Evolutionary conservation across 140 eudicot species (phyloP), one percentile per base, ranked within the genome.

Genomic region (Bidens hawaiensis): DNA sequence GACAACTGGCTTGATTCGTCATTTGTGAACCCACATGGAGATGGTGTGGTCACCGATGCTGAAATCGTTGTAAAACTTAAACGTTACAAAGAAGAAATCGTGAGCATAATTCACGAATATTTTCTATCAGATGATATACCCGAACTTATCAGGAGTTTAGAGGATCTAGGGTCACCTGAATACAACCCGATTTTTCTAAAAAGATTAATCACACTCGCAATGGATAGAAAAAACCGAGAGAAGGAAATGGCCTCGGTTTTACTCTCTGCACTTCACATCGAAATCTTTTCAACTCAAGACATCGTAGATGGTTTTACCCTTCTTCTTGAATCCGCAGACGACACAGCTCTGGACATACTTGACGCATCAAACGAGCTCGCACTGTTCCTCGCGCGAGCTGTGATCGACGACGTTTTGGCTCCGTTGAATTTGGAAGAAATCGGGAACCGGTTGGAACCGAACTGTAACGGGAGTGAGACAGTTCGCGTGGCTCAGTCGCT

Each of bases 241-340:
- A 90, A 80, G 75, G 97, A 90, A 71, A 90, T 90, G 97, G 96
- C 96, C 1, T 90, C 97, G 23, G 94, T 87, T 69, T 66, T 90
- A 42, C 83, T 87, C 1, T 87, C 96, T 11, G 84, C 96, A 3
- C 94, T 90, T 6, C 94, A 90, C 52, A 84, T 87, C 0, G 97
- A 90, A 66, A 82, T 90, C 66, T 87, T 90, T 55, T 87, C 97
- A 0, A 90, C 94, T n/a, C 94, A 82, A 53, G 97, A 87, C 63
- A 87, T 90, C 2, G 97, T 87, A 27, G 75, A 84, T 23, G 97
- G 97, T 15, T 90, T 90, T 63, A 80, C 76, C 46, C 51, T 87
- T 56, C 94, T 90, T 4, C 62, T 90, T 53, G 97, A 90, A 76
- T 79, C 96, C 47, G 95, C 97, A 1, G 97, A 90, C 18, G 97